Conservation (phyloP, 345 rosid species). For the Fremontodendron californicum region DNA sequence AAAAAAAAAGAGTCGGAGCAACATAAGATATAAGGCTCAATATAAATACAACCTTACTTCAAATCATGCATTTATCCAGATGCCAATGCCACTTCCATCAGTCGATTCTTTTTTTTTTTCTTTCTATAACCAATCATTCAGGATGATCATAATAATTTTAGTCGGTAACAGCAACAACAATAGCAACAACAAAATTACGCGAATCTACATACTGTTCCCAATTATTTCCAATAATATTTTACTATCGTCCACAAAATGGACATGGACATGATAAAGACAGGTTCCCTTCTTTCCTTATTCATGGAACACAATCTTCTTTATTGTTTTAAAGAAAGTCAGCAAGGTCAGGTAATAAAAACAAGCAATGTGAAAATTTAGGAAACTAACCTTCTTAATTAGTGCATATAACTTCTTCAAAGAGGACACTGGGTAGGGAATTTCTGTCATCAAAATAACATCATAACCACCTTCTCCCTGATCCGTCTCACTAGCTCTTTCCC, state of each 20-base stretch:
- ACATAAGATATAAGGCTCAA: background rate
- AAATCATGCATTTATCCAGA: background rate
- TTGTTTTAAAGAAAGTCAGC: background rate
- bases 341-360: background rate
- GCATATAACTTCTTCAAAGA: slow-evolving; percentile 75
- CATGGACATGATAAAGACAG: background rate
- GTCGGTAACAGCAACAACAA: background rate
- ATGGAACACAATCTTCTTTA: background rate
- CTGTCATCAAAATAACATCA: slow-evolving; percentile 91
- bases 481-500: slow-evolving; percentile 90
- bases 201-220: background rate
- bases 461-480: slow-evolving; percentile 89
- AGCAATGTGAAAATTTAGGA: background rate
- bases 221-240: background rate
- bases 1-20: no score
- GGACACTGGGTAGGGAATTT: slow-evolving; percentile 67
- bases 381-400: slow-evolving; percentile 85
- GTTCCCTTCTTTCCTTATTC: background rate
- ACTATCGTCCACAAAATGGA: background rate
- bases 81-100: background rate
- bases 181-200: background rate
- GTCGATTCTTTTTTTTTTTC: background rate
- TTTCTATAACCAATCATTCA: background rate
- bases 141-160: background rate
- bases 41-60: background rate